Percentiles rank a stretch among this genome's conserved stretches.
Conservation (phyloP, 176 grass and related monocot genomes). For the Saccharum spontaneum region DNA sequence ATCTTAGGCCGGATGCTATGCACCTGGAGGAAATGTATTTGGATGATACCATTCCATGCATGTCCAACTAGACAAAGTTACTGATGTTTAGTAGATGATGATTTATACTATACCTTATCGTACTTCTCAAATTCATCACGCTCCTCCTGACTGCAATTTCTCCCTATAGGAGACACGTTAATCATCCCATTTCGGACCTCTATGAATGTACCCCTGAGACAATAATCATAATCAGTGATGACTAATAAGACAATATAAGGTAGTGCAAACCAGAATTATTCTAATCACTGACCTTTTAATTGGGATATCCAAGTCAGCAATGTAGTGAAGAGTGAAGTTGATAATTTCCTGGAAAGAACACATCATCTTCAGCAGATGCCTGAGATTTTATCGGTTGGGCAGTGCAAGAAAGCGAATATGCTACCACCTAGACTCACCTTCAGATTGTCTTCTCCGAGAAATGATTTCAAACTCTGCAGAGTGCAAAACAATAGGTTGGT, state of each 20-base stretch:
- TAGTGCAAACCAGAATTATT: not conserved
- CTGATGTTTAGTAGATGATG: not conserved
- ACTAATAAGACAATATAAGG: not conserved
- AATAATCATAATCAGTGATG: slow-evolving; percentile 6
- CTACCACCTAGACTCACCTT: slow-evolving; percentile 48
- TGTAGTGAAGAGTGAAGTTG: slow-evolving; percentile 92
- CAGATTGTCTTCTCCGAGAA: slow-evolving; percentile 71
- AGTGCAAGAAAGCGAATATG: not conserved
- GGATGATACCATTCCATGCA: not conserved
- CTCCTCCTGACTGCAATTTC: slow-evolving; percentile 89
- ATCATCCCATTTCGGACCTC: slow-evolving; percentile 89
- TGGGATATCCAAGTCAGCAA: slow-evolving; percentile 85
- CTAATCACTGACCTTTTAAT: slow-evolving; percentile 74
- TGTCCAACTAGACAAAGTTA: not conserved
- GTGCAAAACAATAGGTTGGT: slow-evolving; percentile 6
- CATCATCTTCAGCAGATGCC: not conserved
- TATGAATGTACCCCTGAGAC: slow-evolving; percentile 78
- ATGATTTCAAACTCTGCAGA: slow-evolving; percentile 77
- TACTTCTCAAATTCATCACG: slow-evolving; percentile 88
- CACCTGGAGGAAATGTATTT: slow-evolving; percentile 45
- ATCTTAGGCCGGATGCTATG: slow-evolving; percentile 77
- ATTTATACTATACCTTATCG: slow-evolving; percentile 67
- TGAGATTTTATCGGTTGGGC: not conserved
- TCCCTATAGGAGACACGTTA: slow-evolving; percentile 86
- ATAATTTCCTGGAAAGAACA: slow-evolving; percentile 67